Conservation (phyloP, 78 protist species). For the Thecamonas trahens region DNA sequence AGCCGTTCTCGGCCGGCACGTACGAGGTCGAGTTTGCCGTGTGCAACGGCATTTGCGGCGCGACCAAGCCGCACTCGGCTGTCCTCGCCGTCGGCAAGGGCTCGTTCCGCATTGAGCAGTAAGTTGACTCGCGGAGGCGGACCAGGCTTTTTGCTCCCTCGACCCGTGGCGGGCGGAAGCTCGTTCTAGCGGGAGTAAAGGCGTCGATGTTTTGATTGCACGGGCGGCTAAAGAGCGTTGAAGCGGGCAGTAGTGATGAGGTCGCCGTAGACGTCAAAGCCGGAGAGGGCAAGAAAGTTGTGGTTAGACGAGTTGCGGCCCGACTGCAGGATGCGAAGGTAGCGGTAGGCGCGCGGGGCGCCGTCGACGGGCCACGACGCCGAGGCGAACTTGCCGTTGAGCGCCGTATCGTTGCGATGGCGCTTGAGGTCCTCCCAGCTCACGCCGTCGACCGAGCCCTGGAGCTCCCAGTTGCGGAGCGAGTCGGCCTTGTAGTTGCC, state of each 20-base stretch:
- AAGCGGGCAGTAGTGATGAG: too few species aligned
- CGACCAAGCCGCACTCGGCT: background rate
- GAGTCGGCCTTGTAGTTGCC: slow-evolving; percentile 56
- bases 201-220: too few species aligned
- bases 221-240: too few species aligned
- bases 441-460: slow-evolving; percentile 62
- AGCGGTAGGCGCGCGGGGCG: slow-evolving; percentile 44
- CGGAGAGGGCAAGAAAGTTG: slow-evolving; percentile 59
- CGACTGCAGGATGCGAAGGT: slow-evolving; percentile 55
- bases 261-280: slow-evolving; percentile 68
- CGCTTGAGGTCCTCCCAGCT: slow-evolving; percentile 56
- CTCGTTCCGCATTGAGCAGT: background rate
- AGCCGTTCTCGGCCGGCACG: background rate
- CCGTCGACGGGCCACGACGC: slow-evolving; percentile 43
- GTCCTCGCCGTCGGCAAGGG: background rate
- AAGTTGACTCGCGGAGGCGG: too few species aligned
- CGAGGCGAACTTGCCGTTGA: slow-evolving; percentile 55
- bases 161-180: too few species aligned
- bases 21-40: background rate
- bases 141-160: too few species aligned
- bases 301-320: slow-evolving; percentile 55
- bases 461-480: slow-evolving; percentile 68
- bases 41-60: background rate
- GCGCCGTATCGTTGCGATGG: slow-evolving; percentile 49
- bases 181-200: too few species aligned